These are phyloP conservation scores for Leccinum incarnatum DNA, from an alignment of 768 basidiomycete species.

Conservation along the genomic window DNA sequence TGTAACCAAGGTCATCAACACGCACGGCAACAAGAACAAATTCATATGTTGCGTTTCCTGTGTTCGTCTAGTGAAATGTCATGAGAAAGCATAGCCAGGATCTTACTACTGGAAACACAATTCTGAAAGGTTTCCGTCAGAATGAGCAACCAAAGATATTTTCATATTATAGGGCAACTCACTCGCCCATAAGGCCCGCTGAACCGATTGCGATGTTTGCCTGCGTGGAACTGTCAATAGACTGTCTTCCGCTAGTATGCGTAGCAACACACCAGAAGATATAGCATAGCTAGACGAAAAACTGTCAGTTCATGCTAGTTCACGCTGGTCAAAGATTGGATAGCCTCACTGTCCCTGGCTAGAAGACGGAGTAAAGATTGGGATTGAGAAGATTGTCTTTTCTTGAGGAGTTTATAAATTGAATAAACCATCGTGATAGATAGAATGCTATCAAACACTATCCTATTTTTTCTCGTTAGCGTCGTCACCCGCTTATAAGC, in stretches of 20 bases:
- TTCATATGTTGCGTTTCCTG: background rate
- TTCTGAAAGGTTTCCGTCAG: background rate
- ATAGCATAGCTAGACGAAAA: background rate
- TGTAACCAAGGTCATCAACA: background rate
- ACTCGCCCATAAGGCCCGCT: constrained; percentile 2
- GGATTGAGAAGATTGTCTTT: background rate
- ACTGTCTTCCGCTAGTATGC: background rate
- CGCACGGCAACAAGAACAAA: constrained; percentile 1
- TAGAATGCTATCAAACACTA: background rate
- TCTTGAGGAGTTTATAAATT: constrained; percentile 1
- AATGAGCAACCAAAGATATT: background rate
- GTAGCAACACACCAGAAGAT: background rate
- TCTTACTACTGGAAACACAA: background rate
- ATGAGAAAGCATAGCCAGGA: background rate
- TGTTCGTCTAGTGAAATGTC: background rate
- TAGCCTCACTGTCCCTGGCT: constrained; percentile 10
- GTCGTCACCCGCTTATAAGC: too few species aligned
- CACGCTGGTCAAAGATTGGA: background rate
- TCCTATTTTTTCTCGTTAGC: background rate
- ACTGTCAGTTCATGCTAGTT: background rate
- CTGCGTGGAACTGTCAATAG: background rate
- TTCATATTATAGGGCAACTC: background rate
- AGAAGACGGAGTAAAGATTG: constrained; percentile 1
- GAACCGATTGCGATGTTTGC: background rate
- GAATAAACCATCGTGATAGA: constrained; percentile 3